Conservation (phyloP, 2,329 filamentous ascomycete genomes). For the Trichoderma simmonsii region DNA sequence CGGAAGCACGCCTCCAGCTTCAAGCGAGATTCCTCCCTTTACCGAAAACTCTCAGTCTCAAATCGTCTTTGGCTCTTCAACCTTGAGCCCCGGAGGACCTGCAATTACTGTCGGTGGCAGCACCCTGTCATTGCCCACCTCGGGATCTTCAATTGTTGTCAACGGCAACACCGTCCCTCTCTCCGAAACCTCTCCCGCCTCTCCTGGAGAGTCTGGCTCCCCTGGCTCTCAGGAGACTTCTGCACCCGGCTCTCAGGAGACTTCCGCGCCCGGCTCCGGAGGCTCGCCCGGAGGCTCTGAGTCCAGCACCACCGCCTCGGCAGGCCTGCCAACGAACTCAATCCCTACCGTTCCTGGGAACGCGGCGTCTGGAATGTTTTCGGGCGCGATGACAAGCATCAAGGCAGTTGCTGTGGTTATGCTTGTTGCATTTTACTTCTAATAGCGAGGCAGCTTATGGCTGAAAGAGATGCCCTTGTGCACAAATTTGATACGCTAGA, state of each 20-base stretch:
- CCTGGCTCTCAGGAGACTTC: not conserved
- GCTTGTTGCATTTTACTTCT: constrained; percentile 9
- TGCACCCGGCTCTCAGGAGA: not conserved
- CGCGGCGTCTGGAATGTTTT: not conserved
- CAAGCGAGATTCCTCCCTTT: not conserved
- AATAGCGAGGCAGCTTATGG: not conserved
- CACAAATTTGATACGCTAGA: not conserved
- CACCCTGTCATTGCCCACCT: constrained; percentile 4
- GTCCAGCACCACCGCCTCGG: not conserved
- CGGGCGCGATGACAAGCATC: not conserved
- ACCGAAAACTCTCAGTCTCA: constrained; percentile 13
- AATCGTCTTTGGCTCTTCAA: not conserved
- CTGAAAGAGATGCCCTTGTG: not conserved
- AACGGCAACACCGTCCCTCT: constrained; percentile 1
- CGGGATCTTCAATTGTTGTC: not conserved
- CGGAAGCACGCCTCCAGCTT: not conserved
- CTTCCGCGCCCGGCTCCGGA: not conserved
- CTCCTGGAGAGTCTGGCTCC: not conserved
- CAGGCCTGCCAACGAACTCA: not conserved
- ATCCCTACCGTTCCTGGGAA: not conserved
- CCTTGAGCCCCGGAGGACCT: constrained; percentile 6
- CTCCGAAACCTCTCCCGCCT: not conserved
- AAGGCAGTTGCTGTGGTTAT: not conserved
- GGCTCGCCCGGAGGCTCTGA: not conserved
- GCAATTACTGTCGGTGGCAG: constrained; percentile 7